Percentiles rank a stretch among this genome's conserved stretches.
Conservation (phyloP, 768 basidiomycete species). For the Pleurotus eryngii region DNA sequence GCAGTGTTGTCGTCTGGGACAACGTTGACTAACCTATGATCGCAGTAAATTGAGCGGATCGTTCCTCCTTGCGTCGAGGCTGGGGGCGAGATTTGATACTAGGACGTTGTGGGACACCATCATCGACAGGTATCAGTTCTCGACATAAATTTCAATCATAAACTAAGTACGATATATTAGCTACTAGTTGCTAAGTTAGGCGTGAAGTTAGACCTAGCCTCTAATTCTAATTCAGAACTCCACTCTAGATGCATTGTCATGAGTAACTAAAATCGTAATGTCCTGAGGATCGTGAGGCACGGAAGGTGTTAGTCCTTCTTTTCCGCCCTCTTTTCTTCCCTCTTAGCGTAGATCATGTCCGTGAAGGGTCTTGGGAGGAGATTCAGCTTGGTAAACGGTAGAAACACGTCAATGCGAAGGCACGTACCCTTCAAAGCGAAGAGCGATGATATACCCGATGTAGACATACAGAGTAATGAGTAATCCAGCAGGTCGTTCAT, state of each 20-base stretch:
- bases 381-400: not conserved
- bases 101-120: conserved; percentile 73
- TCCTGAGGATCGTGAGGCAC: not conserved
- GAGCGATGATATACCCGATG: conserved; percentile 78
- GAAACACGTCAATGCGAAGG: not conserved
- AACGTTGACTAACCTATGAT: not conserved
- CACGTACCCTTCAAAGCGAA: conserved; percentile 86
- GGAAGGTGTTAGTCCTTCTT: conserved; percentile 2
- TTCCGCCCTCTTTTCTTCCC: conserved; percentile 43
- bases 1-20: not conserved
- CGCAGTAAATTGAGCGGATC: conserved; percentile 77
- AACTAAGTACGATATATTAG: too few species aligned
- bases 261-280: not conserved
- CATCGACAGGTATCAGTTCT: conserved; percentile 38
- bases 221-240: conserved; percentile 4
- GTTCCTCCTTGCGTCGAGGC: conserved; percentile 72
- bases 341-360: conserved; percentile 74
- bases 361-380: conserved; percentile 62
- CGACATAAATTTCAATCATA: not conserved
- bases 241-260: conserved; percentile 4
- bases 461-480: conserved; percentile 80
- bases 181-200: not conserved
- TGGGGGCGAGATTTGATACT: conserved; percentile 74
- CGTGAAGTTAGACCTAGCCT: not conserved
- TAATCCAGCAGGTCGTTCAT: conserved; percentile 81